Conservation (phyloP, 305 asterid genomes). For the Fraxinus sp. region DNA sequence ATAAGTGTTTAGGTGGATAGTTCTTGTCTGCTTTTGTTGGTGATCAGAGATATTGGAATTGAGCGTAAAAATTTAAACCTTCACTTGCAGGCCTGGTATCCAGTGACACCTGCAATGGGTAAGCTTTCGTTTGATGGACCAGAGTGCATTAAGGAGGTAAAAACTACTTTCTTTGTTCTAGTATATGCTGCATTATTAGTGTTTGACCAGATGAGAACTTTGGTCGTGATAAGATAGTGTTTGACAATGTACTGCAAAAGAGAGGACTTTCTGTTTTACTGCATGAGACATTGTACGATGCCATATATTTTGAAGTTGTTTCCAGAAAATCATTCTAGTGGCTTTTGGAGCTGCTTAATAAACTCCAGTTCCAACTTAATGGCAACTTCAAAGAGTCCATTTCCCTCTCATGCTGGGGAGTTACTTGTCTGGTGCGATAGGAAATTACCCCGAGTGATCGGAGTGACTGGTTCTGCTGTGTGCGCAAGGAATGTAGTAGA, state of each 20-base stretch:
- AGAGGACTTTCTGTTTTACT: not conserved
- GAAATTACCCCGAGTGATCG: not conserved
- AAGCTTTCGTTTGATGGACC: conserved; percentile 81
- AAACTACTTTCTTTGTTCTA: conserved; percentile 10
- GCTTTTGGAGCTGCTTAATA: not conserved
- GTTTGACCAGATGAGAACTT: not conserved
- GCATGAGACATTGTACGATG: not conserved
- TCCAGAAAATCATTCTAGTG: not conserved
- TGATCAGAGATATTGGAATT: not conserved
- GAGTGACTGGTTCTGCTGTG: not conserved
- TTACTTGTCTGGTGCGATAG: not conserved
- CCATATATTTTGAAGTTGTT: not conserved
- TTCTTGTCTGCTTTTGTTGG: not conserved
- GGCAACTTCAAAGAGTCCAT: not conserved
- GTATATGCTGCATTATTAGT: not conserved
- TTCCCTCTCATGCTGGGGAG: not conserved
- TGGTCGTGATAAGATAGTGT: not conserved
- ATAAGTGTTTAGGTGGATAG: not conserved
- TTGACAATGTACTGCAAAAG: not conserved
- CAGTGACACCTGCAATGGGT: conserved; percentile 88
- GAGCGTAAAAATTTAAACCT: conserved; percentile 11
- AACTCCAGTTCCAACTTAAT: not conserved
- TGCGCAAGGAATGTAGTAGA: not conserved
- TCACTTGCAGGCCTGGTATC: conserved; percentile 69
- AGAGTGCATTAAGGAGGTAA: conserved; percentile 86